Evolutionary conservation across 192 early-diverging fungal species (phyloP).

Genomic region (Kappamyces sp.): DNA sequence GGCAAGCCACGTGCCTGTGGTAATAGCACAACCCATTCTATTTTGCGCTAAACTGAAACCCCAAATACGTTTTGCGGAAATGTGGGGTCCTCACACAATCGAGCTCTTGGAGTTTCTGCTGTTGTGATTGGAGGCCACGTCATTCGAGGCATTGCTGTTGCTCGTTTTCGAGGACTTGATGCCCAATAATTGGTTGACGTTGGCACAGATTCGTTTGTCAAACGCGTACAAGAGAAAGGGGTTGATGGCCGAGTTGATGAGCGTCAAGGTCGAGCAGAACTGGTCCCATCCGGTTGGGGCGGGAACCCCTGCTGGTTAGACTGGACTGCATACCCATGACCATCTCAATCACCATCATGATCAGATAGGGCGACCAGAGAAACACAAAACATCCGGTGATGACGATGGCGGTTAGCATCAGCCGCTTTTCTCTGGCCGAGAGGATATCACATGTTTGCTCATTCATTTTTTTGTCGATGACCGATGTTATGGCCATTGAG

Average conservation of each 20-base stretch:
- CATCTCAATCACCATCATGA: background rate
- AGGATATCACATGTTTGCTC: too few relatives aligned
- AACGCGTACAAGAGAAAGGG: background rate
- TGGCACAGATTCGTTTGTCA: constrained; percentile 1
- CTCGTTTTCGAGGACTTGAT: background rate
- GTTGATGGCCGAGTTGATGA: constrained; percentile 4
- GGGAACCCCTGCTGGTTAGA: background rate
- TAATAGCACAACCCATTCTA: too few relatives aligned
- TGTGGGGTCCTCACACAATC: too few relatives aligned
- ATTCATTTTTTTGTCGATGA: too few relatives aligned
- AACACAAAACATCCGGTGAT: constrained; percentile 5
- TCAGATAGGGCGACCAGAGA: background rate
- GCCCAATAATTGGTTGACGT: background rate
- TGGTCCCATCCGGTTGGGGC: constrained; percentile 1
- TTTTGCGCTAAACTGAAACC: too few relatives aligned
- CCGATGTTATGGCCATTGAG: too few relatives aligned
- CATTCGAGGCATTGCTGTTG: too few relatives aligned
- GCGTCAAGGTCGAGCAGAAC: background rate
- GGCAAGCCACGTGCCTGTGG: too few relatives aligned
- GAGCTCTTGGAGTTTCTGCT: too few relatives aligned
- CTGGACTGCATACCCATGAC: too few relatives aligned
- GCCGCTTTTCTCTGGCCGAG: background rate
- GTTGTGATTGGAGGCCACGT: too few relatives aligned
- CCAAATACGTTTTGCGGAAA: too few relatives aligned
- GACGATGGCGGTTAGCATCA: constrained; percentile 6